These are phyloP conservation scores for Lichina pygmaea DNA, from an alignment of 495 filamentous ascomycete species.

Conservation along the genomic window DNA sequence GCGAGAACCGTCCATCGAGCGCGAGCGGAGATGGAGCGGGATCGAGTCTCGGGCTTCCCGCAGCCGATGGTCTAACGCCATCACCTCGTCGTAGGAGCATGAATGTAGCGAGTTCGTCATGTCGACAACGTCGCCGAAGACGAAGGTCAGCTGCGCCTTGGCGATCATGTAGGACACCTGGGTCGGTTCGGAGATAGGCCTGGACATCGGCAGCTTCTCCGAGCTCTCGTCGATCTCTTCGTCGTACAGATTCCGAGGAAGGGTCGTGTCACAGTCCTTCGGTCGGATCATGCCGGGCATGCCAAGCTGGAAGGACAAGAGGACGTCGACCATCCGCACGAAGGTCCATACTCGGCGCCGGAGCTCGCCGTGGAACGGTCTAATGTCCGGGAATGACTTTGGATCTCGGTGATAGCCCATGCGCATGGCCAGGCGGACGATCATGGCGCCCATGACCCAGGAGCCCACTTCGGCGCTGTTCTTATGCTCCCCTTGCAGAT, in stretches of 20 bases:
- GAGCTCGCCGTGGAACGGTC: constrained; percentile 79
- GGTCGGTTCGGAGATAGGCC: constrained; percentile 53
- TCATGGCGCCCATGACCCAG: constrained; percentile 57
- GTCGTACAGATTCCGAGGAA: constrained; percentile 80
- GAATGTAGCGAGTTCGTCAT: constrained; percentile 20
- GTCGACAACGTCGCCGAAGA: constrained; percentile 33
- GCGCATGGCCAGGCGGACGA: constrained; percentile 64
- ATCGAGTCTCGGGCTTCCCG: constrained; percentile 37
- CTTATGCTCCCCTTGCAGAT: constrained; percentile 59
- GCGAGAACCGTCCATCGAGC: constrained; percentile 41
- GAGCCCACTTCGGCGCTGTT: constrained; percentile 59
- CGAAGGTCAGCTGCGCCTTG: constrained; percentile 38
- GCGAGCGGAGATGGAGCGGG: constrained; percentile 41
- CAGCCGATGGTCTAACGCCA: constrained; percentile 46
- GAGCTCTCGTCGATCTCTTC: constrained; percentile 71
- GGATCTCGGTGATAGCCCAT: constrained; percentile 94
- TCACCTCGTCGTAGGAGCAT: constrained; percentile 49
- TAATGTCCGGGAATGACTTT: constrained; percentile 55
- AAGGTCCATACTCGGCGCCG: constrained; percentile 70
- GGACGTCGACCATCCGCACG: constrained; percentile 51
- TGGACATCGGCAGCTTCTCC: constrained; percentile 45
- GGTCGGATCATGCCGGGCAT: constrained; percentile 71
- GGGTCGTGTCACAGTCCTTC: constrained; percentile 57
- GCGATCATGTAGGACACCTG: constrained; percentile 71
- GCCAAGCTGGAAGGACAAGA: constrained; percentile 79